Base-by-base conservation (phyloP, 495 filamentous ascomycete species). In the Penicillium argentinense region DNA sequence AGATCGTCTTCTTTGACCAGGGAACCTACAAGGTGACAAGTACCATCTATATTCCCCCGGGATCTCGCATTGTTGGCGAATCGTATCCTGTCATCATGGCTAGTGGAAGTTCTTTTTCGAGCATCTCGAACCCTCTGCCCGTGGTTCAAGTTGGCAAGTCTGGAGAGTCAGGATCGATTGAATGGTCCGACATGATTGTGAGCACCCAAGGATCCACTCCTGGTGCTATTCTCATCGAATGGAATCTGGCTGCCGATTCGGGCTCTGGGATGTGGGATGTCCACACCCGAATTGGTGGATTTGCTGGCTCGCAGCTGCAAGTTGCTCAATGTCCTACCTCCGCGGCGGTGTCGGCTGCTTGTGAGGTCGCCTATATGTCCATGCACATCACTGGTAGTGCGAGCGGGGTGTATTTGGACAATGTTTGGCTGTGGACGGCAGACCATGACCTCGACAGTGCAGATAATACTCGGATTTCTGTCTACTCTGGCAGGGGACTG, bases 161-260 rank as follows among this genome's bases (percentile, higher is more conserved):
- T 56, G 77, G 76, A 9, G 69, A 80, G 9, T 51, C 63, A 13
- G 82, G 83, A 28, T 60, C 63, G 2, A 67, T 84, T 11, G 79
- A 86, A 57, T 79, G 73, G 67, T 75, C 69, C 14, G 81, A 85
- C 56, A 67, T 82, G 59, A 83, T 82, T 63, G 80, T 72, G 60
- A 79, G 53, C 64, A 88, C 60, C 42, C 76, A 80, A 37, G 84
- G 84, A 21, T 62, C 65, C 18, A 51, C 66, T 0, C 79, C 83
- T 2, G 89, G 88, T 16, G 87, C 85, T 26, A 79, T 82, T 12
- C 73, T 91, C 25, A 81, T 95, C 43, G 77, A 90, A 62, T 90
- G 82, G 79, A 90, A 91, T 60, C 62, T 90, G 38, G 72, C 68
- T 7, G 62, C 63, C 5, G 47, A 69, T 42, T 48, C 66, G 49